Evolutionary conservation across 192 early-diverging fungal genomes (phyloP).

Genomic region (Geranomyces variabilis): DNA sequence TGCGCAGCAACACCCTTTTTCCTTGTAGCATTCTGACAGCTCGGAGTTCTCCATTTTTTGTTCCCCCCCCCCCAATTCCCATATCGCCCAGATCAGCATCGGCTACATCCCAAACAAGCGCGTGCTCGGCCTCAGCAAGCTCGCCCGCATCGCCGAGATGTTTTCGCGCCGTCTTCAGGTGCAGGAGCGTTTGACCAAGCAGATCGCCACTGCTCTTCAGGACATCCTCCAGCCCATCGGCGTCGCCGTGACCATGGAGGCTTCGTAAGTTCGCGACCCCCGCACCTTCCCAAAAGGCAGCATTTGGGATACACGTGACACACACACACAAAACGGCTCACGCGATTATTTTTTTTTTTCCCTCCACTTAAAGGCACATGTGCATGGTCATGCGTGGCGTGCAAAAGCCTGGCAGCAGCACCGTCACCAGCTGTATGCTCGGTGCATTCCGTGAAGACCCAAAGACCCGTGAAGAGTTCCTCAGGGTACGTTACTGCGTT

Average conservation of each 20-base stretch:
- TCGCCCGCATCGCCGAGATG: slow-evolving; percentile 98
- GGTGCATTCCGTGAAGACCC: slow-evolving; percentile 89
- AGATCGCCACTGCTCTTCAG: slow-evolving; percentile 87
- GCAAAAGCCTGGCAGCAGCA: slow-evolving; percentile 93
- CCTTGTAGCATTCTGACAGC: slow-evolving; percentile 18
- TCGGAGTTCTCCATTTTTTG: no score
- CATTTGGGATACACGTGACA: slow-evolving; percentile 7
- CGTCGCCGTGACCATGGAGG: slow-evolving; percentile 97
- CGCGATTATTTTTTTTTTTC: neutral
- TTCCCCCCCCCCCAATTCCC: no score
- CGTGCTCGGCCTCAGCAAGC: slow-evolving; percentile 94
- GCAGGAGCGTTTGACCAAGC: slow-evolving; percentile 98
- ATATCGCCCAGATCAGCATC: slow-evolving; percentile 72
- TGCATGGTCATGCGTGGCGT: slow-evolving; percentile 99
- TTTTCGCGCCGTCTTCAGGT: slow-evolving; percentile 94
- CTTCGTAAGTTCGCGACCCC: slow-evolving; percentile 76
- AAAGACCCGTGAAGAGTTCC: slow-evolving; percentile 95
- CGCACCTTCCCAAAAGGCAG: slow-evolving; percentile 38
- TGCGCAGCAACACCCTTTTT: neutral
- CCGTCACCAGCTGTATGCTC: slow-evolving; percentile 94
- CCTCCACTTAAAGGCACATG: slow-evolving; percentile 66
- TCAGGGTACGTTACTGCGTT: slow-evolving; percentile 59
- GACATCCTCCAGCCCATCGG: slow-evolving; percentile 93
- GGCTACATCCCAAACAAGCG: slow-evolving; percentile 95
- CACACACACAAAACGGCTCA: neutral